phyloP scores from a whole-genome alignment of 768 basidiomycete species.

The Steccherinum ochraceum region DNA sequence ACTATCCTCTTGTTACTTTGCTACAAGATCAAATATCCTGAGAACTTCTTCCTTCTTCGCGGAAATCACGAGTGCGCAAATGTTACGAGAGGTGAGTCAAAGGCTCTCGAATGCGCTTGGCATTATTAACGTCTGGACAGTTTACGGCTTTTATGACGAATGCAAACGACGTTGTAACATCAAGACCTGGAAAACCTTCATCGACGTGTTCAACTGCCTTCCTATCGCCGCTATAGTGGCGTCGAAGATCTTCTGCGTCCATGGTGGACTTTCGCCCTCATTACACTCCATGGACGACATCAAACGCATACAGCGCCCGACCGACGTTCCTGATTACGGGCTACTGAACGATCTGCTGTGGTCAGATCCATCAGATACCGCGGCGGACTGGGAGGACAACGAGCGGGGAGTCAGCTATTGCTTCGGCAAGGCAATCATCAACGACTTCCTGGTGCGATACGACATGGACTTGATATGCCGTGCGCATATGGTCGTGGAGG shows the following conservation, averaged over 20 bases:
- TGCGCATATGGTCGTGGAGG: slow-evolving; percentile 99
- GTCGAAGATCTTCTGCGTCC: slow-evolving; percentile 99
- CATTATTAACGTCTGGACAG: slow-evolving; percentile 34
- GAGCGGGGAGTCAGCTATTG: slow-evolving; percentile 99
- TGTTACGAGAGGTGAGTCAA: slow-evolving; percentile 96
- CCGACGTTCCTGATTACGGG: slow-evolving; percentile 98
- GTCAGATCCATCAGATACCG: slow-evolving; percentile 98
- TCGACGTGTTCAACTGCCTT: slow-evolving; percentile 98
- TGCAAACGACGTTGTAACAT: slow-evolving; percentile 99
- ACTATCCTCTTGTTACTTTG: slow-evolving; percentile 94
- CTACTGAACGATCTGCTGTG: slow-evolving; percentile 95
- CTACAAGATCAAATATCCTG: slow-evolving; percentile 99
- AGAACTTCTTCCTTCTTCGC: slow-evolving; percentile 96
- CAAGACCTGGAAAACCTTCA: slow-evolving; percentile 99
- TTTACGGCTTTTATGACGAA: slow-evolving; percentile 99
- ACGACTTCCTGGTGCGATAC: slow-evolving; percentile 89
- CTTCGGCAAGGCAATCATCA: slow-evolving; percentile 96
- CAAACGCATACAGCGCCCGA: slow-evolving; percentile 93
- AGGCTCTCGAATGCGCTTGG: slow-evolving; percentile 22
- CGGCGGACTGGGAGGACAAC: slow-evolving; percentile 98
- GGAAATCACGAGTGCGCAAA: slow-evolving; percentile 99
- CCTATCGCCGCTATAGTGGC: slow-evolving; percentile 98
- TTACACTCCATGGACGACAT: slow-evolving; percentile 98
- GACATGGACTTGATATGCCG: slow-evolving; percentile 99
- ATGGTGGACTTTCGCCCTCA: slow-evolving; percentile 90